Evolutionary conservation across 441 rosid genomes (phyloP).

Genomic region (Euphorbia celastroides): DNA sequence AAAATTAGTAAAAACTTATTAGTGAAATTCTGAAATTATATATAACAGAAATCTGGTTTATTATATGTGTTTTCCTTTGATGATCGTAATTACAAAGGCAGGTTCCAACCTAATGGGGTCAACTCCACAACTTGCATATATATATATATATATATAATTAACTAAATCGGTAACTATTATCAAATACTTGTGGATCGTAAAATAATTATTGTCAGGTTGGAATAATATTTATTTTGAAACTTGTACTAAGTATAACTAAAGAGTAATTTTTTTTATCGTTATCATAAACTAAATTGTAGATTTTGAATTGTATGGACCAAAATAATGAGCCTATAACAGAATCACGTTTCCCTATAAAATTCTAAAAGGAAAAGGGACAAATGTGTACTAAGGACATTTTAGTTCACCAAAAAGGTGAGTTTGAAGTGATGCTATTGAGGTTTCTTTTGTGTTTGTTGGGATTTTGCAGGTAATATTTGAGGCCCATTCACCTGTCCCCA

Average conservation of each 20-base stretch:
- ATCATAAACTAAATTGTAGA: background rate
- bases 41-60: background rate
- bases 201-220: background rate
- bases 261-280: background rate
- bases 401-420: background rate
- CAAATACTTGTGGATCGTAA: background rate
- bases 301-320: background rate
- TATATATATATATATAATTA: background rate
- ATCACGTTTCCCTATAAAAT: background rate
- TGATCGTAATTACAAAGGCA: background rate
- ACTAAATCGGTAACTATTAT: background rate
- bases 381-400: background rate
- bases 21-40: too few species aligned
- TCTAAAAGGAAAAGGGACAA: background rate
- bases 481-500: background rate
- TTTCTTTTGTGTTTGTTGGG: background rate
- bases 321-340: background rate
- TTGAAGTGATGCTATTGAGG: background rate
- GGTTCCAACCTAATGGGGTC: background rate
- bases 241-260: background rate
- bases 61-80: background rate
- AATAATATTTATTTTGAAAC: background rate
- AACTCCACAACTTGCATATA: background rate
- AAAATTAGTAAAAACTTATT: background rate
- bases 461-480: background rate